Conservation (phyloP, 2,329 filamentous ascomycete species). For the Sclerotinia spermophila region DNA sequence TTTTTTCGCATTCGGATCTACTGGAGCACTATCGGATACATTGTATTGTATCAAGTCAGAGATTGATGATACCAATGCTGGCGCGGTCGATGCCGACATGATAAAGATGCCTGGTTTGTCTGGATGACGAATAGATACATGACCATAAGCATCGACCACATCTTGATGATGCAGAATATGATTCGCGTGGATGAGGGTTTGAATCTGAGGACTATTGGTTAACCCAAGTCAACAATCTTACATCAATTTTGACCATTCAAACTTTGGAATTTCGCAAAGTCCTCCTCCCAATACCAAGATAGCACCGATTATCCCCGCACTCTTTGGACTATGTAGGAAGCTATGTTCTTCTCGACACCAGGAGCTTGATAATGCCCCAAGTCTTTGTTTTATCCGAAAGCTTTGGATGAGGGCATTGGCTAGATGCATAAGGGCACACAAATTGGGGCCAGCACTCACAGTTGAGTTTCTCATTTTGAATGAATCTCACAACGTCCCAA, state of each 20-base stretch:
- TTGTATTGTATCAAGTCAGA: conserved; percentile 47
- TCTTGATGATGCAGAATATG: conserved; percentile 51
- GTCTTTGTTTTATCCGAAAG: neutral
- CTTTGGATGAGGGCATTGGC: neutral
- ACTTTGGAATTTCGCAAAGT: neutral
- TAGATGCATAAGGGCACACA: neutral
- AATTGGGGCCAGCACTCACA: neutral
- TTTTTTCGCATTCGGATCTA: conserved; percentile 40
- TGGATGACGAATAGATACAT: conserved; percentile 51
- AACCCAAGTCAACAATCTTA: neutral
- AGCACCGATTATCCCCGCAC: neutral
- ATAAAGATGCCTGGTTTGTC: conserved; percentile 45
- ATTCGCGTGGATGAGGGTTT: conserved; percentile 25
- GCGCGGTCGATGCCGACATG: conserved; percentile 47
- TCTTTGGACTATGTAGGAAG: neutral
- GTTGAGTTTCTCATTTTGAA: conserved; percentile 2
- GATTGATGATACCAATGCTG: conserved; percentile 44
- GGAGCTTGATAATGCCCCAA: neutral
- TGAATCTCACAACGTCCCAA: neutral
- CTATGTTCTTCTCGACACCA: neutral
- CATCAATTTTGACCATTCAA: neutral
- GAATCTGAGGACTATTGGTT: neutral
- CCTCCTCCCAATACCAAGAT: neutral
- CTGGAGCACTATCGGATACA: conserved; percentile 42
- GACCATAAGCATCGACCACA: conserved; percentile 53